These are phyloP conservation scores for Fusarium veterinarium DNA, from an alignment of 2,329 filamentous ascomycete species.

Conservation along the genomic window DNA sequence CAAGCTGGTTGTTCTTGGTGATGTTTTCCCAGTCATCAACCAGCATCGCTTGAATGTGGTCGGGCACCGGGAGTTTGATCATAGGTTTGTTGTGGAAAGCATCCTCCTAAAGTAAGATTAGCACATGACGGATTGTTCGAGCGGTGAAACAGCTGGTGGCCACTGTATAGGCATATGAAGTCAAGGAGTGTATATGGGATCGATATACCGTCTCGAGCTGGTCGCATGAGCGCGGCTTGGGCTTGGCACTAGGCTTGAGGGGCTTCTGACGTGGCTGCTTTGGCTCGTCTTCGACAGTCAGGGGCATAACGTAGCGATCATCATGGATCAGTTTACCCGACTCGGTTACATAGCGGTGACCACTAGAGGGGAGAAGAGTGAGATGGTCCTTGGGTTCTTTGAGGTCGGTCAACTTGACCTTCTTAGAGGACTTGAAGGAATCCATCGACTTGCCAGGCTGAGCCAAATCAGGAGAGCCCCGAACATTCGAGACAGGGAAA, in stretches of 20 bases:
- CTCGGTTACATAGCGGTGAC: conserved; percentile 25
- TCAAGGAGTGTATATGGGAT: neutral
- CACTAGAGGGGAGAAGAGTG: conserved; percentile 1
- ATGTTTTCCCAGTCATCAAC: conserved; percentile 99
- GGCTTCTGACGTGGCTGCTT: conserved; percentile 23
- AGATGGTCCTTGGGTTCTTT: conserved; percentile 26
- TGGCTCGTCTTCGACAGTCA: neutral
- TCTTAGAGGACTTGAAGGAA: neutral
- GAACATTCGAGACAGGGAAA: conserved; percentile 18
- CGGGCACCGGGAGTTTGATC: conserved; percentile 86
- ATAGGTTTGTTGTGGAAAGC: conserved; percentile 85
- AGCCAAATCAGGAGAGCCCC: conserved; percentile 4
- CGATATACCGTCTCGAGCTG: conserved; percentile 30
- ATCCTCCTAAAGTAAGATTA: conserved; percentile 75
- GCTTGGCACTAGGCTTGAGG: conserved; percentile 7
- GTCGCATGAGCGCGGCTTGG: conserved; percentile 20
- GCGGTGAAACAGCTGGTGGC: neutral
- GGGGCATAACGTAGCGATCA: conserved; percentile 24
- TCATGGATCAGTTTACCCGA: conserved; percentile 15
- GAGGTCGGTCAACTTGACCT: conserved; percentile 18
- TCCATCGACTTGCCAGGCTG: neutral
- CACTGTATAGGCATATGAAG: neutral
- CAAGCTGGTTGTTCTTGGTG: conserved; percentile 92
- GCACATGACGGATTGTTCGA: neutral
- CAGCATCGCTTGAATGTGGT: conserved; percentile 88